Evolutionary conservation across 306 rosid genomes (phyloP).

Genomic region (Betula pendula): DNA sequence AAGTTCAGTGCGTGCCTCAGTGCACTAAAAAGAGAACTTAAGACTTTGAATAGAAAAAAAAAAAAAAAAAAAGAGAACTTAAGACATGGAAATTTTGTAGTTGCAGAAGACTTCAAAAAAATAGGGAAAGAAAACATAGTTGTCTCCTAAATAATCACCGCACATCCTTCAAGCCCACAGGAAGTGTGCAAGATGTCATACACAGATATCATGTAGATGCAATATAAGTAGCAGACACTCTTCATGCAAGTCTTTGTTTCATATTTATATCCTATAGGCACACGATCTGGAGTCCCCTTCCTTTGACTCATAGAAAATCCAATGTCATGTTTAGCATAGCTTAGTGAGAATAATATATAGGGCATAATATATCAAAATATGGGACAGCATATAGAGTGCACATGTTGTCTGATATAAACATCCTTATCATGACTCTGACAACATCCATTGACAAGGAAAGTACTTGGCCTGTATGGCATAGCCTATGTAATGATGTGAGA

Average conservation of each 20-base stretch:
- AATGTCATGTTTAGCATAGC: background rate
- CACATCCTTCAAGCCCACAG: background rate
- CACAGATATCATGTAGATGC: background rate
- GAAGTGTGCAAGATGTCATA: background rate
- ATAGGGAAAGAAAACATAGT: slow-evolving; percentile 15
- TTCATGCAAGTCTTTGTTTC: background rate
- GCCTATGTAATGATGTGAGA: background rate
- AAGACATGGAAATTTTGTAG: background rate
- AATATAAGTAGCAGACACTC: background rate
- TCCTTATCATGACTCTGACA: background rate
- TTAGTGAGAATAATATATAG: background rate
- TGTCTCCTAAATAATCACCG: background rate
- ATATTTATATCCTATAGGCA: background rate
- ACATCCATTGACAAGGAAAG: background rate
- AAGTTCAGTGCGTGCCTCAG: background rate
- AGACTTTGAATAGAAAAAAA: no score
- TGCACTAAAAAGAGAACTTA: slow-evolving; percentile 1
- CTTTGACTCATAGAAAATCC: background rate
- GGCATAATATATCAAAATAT: background rate
- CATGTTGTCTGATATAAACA: background rate
- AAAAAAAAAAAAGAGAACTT: slow-evolving; percentile 9
- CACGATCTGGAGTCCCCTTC: background rate
- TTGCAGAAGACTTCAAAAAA: background rate
- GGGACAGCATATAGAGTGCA: background rate
- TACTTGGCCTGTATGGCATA: background rate